A percentile compares a stretch with the other conserved stretches of the same genome.
phyloP scores from a whole-genome alignment of 345 rosid genomes.

The Mangifera indica region DNA sequence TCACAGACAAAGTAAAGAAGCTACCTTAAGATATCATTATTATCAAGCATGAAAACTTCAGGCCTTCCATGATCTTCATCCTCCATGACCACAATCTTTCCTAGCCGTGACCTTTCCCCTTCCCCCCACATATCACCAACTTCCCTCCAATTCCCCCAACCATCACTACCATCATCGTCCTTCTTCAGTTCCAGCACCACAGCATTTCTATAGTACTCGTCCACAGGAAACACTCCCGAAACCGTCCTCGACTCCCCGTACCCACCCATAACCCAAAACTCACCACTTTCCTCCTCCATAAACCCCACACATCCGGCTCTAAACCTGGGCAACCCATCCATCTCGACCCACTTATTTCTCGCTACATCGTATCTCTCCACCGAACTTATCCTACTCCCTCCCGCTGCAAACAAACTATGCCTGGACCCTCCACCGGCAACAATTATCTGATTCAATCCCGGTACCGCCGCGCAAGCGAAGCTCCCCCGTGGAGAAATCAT shows the following conservation, averaged over 20 bases:
- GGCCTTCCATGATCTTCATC: constrained; percentile 45
- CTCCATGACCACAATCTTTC: constrained; percentile 69
- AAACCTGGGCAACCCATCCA: constrained; percentile 67
- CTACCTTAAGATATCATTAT: constrained; percentile 63
- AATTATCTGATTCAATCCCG: constrained; percentile 48
- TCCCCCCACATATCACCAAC: constrained; percentile 82
- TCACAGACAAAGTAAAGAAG: not conserved
- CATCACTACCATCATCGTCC: constrained; percentile 13
- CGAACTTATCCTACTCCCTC: constrained; percentile 76
- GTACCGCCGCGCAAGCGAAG: constrained; percentile 70
- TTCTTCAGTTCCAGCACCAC: constrained; percentile 62
- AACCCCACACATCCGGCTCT: constrained; percentile 92
- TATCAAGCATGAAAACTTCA: constrained; percentile 72
- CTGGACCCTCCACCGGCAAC: constrained; percentile 93
- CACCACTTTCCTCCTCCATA: constrained; percentile 50
- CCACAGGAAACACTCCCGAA: constrained; percentile 77
- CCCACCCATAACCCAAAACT: constrained; percentile 99
- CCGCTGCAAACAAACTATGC: constrained; percentile 76
- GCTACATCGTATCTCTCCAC: constrained; percentile 74
- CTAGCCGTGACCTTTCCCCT: constrained; percentile 59
- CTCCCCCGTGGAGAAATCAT: constrained; percentile 90
- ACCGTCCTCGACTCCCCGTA: constrained; percentile 78
- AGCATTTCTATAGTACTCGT: constrained; percentile 75
- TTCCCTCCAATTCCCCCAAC: constrained; percentile 58
- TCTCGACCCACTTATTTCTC: constrained; percentile 67